Conservation (phyloP, 345 rosid genomes). For the Melastoma malabathricum region DNA sequence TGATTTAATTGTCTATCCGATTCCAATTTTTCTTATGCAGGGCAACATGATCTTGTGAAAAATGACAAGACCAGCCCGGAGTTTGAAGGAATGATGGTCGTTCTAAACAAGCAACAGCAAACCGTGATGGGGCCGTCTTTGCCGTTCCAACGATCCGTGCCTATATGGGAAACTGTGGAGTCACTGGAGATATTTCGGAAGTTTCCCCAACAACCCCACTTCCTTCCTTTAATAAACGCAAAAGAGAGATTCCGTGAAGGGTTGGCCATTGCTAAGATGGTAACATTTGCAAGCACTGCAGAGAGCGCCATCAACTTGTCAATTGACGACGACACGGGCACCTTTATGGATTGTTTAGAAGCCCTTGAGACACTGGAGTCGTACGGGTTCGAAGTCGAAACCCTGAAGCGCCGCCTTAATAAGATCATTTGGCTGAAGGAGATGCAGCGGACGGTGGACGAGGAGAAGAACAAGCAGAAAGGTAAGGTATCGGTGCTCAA, state of each 20-base stretch:
- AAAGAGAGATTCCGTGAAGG: constrained; percentile 1
- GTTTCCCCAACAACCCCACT: constrained; percentile 5
- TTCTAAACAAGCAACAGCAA: no score
- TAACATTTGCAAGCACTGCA: not conserved
- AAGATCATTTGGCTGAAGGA: constrained; percentile 1
- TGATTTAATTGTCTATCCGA: no score
- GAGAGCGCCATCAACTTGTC: not conserved
- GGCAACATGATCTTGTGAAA: no score
- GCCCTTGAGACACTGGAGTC: not conserved
- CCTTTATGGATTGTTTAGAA: constrained; percentile 1
- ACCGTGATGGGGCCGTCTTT: constrained; percentile 11
- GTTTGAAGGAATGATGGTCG: no score
- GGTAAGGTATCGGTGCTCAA: not conserved
- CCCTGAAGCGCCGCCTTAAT: not conserved
- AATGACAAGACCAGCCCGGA: no score
- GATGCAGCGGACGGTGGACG: not conserved
- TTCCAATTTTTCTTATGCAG: no score
- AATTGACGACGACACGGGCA: not conserved
- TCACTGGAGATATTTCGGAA: not conserved
- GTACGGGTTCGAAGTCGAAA: not conserved
- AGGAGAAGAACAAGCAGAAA: not conserved
- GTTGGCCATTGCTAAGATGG: constrained; percentile 1
- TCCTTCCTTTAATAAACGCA: not conserved
- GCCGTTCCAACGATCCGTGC: constrained; percentile 49
- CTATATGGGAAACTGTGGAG: constrained; percentile 2